These are phyloP conservation scores for Typha latifolia DNA, from an alignment of 176 grass and related monocot genomes.

Conservation along the genomic window DNA sequence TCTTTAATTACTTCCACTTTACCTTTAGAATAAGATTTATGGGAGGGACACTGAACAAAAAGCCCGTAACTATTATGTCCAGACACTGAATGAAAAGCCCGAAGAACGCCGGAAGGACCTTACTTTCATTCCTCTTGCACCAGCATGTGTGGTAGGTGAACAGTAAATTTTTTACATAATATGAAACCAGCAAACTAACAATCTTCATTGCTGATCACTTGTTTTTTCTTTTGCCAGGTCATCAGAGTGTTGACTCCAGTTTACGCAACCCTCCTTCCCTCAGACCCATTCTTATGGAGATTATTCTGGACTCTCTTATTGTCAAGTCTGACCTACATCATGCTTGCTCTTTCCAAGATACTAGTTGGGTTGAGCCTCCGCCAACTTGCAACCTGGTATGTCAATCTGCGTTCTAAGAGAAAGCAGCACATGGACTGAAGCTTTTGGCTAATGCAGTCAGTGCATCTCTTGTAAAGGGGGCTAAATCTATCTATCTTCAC, in stretches of 20 bases:
- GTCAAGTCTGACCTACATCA: slow-evolving; percentile 75
- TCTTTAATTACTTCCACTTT: not conserved
- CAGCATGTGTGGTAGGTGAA: slow-evolving; percentile 75
- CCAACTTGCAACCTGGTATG: slow-evolving; percentile 74
- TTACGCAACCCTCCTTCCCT: slow-evolving; percentile 65
- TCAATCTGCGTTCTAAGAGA: slow-evolving; percentile 57
- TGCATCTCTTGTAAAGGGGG: too few species aligned
- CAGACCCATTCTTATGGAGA: slow-evolving; percentile 56
- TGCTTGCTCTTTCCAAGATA: slow-evolving; percentile 82
- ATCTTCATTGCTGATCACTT: slow-evolving; percentile 9
- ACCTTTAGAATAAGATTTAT: not conserved
- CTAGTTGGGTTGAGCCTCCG: slow-evolving; percentile 64
- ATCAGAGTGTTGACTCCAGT: slow-evolving; percentile 83
- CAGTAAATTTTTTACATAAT: not conserved
- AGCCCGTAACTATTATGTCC: slow-evolving; percentile 5
- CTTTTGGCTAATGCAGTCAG: too few species aligned
- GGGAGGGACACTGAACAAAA: not conserved
- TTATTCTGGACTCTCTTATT: slow-evolving; percentile 72
- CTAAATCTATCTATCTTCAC: too few species aligned
- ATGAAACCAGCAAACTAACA: not conserved
- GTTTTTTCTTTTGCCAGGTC: slow-evolving; percentile 36
- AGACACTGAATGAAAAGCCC: slow-evolving; percentile 86
- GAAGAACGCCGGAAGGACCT: slow-evolving; percentile 80
- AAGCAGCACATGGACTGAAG: slow-evolving; percentile 87
- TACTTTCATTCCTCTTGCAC: slow-evolving; percentile 91